Conservation (phyloP, 768 basidiomycete genomes). For the Lanmaoa pseudosensibilis region DNA sequence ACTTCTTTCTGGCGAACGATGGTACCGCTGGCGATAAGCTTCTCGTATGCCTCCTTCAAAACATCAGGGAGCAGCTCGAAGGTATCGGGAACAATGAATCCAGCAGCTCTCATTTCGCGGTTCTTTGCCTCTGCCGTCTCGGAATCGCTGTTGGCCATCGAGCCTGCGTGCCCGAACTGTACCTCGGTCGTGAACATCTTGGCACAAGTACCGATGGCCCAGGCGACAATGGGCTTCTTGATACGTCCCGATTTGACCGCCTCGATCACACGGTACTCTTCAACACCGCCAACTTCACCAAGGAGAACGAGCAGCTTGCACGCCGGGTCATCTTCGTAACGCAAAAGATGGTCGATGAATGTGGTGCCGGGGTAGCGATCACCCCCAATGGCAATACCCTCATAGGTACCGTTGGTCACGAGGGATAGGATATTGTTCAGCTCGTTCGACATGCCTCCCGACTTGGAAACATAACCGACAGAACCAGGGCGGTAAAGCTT, state of each 20-base stretch:
- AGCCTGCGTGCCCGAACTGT: slow-evolving; percentile 98
- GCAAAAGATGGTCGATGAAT: slow-evolving; percentile 97
- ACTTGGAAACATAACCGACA: slow-evolving; percentile 99
- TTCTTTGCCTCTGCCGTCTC: slow-evolving; percentile 99
- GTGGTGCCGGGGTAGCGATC: slow-evolving; percentile 98
- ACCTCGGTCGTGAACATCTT: slow-evolving; percentile 99
- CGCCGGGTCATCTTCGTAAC: slow-evolving; percentile 94
- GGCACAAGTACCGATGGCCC: slow-evolving; percentile 99
- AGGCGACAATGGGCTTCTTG: slow-evolving; percentile 98
- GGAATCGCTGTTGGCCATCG: slow-evolving; percentile 95
- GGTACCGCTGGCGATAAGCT: slow-evolving; percentile 66
- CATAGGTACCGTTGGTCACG: slow-evolving; percentile 96
- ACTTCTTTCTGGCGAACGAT: slow-evolving; percentile 75
- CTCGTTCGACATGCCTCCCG: slow-evolving; percentile 99
- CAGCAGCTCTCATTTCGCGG: slow-evolving; percentile 88
- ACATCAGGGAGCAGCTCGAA: slow-evolving; percentile 93
- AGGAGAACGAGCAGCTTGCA: slow-evolving; percentile 99
- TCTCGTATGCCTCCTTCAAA: slow-evolving; percentile 82
- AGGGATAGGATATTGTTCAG: slow-evolving; percentile 99
- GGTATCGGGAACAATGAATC: slow-evolving; percentile 95
- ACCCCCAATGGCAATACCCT: slow-evolving; percentile 99
- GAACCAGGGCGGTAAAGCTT: slow-evolving; percentile 98
- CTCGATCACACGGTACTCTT: slow-evolving; percentile 98
- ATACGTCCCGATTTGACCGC: slow-evolving; percentile 92
- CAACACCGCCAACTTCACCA: slow-evolving; percentile 97